Base-by-base conservation (phyloP, 345 rosid species). In the Streptanthus diversifolius region DNA sequence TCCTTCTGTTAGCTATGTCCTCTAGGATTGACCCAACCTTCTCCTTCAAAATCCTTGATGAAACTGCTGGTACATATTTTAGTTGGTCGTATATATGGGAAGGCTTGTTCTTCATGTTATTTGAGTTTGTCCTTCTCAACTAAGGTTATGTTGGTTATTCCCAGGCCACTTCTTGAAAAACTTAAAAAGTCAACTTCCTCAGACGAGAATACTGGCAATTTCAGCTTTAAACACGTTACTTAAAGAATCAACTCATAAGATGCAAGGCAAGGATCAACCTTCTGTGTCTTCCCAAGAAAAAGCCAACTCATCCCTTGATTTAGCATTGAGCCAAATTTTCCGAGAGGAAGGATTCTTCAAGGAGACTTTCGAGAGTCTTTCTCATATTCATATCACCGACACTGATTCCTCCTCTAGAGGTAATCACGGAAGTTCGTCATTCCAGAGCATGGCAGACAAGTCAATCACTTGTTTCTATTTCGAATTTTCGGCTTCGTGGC, bases 101-200 rank as follows among this genome's bases (percentile, higher is more conserved):
- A 35, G 41, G 27, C 32, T 24, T 66, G 40, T 15, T 19, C 49
- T 27, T 52, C 68, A 60, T 66, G 36, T 15, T 71, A 33, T 36
- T 59, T 67, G 37, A 32, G 40, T 60, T 71, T 18, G 62, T 60
- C 18, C 17, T 64, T 49, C 67, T 49, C 66, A 33, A 72, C 59
- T 27, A 43, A 47, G 30, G 60, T 71, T 8, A 52, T 72, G 70
- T 54, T 72, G 47, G 32, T 67, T 24, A 44, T 61, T 66, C 40
- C 67, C 90, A 95, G 99, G 99, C 58, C 99, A 95, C 76, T 95
- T 95, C 83, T 79, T 95, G 47, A 95, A 87, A 83, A 95, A 84
- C 79, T 82, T 95, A 70, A 95, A 88, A 74, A 95, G 99, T 81
- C 97, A 95, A 63, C 99, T 95, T 83, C 99, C 97, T 69, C 99